Evolutionary conservation across 164 flowering plant genomes (phyloP).

Genomic region (Chloranthus sessilifolius): DNA sequence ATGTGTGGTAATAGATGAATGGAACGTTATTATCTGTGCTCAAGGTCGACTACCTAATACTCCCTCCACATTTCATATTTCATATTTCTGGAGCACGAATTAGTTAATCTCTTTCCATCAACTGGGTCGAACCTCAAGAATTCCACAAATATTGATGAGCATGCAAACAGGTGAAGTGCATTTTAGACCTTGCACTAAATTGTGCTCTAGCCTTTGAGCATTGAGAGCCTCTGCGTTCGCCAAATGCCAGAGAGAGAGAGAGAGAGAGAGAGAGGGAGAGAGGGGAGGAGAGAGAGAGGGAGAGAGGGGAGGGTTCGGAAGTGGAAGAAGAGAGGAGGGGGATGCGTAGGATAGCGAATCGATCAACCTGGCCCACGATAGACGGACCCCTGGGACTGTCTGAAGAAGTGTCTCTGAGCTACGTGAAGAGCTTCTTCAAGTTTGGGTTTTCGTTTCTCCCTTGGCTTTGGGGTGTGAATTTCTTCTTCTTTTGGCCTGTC

Average conservation of each 20-base stretch:
- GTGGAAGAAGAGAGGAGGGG: slow-evolving; percentile 1
- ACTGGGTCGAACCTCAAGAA: too few species aligned
- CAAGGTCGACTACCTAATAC: too few species aligned
- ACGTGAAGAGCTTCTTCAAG: slow-evolving; percentile 71
- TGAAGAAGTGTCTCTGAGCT: slow-evolving; percentile 57
- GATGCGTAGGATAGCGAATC: slow-evolving; percentile 6
- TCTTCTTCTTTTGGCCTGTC: slow-evolving; percentile 97
- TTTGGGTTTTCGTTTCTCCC: slow-evolving; percentile 79
- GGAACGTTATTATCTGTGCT: too few species aligned
- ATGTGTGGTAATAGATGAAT: too few species aligned
- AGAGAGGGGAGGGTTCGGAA: slow-evolving; percentile 7
- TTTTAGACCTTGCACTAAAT: too few species aligned
- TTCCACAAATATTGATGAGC: too few species aligned
- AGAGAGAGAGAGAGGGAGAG: slow-evolving; percentile 7
- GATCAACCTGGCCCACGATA: slow-evolving; percentile 67
- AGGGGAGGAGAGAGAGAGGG: slow-evolving; percentile 12
- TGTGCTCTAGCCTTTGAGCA: too few species aligned
- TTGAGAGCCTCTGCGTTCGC: too few species aligned
- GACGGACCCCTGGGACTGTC: slow-evolving; percentile 80
- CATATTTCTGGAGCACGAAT: too few species aligned
- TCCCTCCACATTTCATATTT: too few species aligned
- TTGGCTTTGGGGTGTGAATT: slow-evolving; percentile 86
- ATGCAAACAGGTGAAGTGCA: too few species aligned
- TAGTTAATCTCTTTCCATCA: too few species aligned
- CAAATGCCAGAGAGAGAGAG: slow-evolving; percentile 5